Evolutionary conservation across 345 rosid genomes (phyloP), one percentile per base, ranked within the genome.

Genomic region (Eucalyptus caleyi): DNA sequence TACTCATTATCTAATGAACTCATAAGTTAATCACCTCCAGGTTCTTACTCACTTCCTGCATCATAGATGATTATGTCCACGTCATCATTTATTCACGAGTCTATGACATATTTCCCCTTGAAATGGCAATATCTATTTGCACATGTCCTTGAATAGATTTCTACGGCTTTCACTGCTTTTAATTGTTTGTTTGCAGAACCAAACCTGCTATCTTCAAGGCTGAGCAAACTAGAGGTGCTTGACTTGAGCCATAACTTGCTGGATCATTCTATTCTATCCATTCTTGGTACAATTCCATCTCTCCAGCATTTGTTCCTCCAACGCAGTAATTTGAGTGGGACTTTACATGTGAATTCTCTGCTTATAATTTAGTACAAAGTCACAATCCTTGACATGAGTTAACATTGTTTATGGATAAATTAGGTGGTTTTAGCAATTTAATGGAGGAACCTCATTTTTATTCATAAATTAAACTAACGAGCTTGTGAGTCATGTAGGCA

Each of bases 261-360:
- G 3, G 27, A 24, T 56, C 10, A 56, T 56, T 56, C 62, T 9
- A 56, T 23, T 56, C 30, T 56, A 24, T 24, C 62, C 13, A 23
- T 56, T 23, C 30, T 56, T 10, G 1, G 30, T 23, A 56, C 11
- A 7, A 56, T 56, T 56, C 62, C 62, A 24, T 56, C 49, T 45
- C 49, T 45, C 4, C 12, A 1, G 12, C 49, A 45, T 9, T 4
- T 45, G 0, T 10, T 45, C 49, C 49, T 45, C 11, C 1, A 0
- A 50, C 1, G 10, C 49, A 45, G 1, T 45, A 45, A 45, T 45
- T 45, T 45, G 49, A 45, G 49, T 0, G 49, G 49, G 49, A 45
- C 12, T 9, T 45, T 45, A 45, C 11, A 45, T 50, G 3, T 45
- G 49, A 45, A 45, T 45, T 45, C 49, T 9, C 12, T 45, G 4